Conservation (phyloP, 495 filamentous ascomycete genomes). For the Rhypophila decipiens region DNA sequence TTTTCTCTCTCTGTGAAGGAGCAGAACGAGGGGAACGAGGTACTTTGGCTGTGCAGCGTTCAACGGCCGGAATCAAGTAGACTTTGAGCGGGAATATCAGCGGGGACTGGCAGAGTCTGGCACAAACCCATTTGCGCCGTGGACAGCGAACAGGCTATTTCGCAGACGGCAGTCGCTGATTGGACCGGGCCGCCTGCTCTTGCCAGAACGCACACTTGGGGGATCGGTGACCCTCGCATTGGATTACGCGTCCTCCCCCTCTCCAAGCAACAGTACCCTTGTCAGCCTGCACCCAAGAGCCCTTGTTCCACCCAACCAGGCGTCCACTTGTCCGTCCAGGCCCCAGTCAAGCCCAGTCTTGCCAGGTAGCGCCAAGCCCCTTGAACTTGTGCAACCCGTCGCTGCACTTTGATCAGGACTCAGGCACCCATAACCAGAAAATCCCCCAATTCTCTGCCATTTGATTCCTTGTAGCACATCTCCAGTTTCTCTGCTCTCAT, state of each 20-base stretch:
- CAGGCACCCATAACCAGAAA: constrained; percentile 1
- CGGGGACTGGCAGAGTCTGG: no score
- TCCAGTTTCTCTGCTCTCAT: neutral
- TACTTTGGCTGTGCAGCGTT: constrained; percentile 4
- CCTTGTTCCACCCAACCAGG: constrained; percentile 8
- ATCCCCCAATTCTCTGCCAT: no score
- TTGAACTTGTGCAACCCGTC: constrained; percentile 5
- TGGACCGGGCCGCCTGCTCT: neutral
- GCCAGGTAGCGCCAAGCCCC: constrained; percentile 4
- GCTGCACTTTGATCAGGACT: constrained; percentile 3
- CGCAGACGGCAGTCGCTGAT: constrained; percentile 5
- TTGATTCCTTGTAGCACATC: no score
- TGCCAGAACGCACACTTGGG: constrained; percentile 4
- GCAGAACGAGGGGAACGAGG: neutral
- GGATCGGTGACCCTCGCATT: constrained; percentile 19
- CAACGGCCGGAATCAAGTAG: neutral
- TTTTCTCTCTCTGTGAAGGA: no score
- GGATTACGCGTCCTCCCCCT: constrained; percentile 38
- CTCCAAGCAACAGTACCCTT: constrained; percentile 16
- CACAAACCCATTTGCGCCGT: no score
- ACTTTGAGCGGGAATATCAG: neutral
- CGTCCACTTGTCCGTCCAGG: constrained; percentile 21
- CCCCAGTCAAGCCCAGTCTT: constrained; percentile 27
- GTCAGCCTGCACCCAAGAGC: constrained; percentile 20
- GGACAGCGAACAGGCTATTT: constrained; percentile 7